Evolutionary conservation across 2,329 filamentous ascomycete genomes (phyloP), one percentile per base, ranked within the genome.

Genomic region (Lasiodiplodia sp.): DNA sequence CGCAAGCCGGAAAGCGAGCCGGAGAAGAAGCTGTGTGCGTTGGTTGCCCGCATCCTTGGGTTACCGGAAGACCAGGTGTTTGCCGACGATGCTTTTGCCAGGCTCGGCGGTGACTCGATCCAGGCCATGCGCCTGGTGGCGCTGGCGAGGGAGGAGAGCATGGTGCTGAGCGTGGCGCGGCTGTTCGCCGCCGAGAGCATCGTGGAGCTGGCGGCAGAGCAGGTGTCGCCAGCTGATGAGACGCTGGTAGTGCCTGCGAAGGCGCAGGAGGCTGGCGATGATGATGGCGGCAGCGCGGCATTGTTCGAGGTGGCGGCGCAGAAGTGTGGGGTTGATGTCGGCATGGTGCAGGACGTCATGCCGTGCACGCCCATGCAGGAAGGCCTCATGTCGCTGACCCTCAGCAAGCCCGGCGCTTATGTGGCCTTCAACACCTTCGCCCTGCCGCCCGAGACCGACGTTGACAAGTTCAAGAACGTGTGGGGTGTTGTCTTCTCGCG

Each of bases 341-440:
- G 44, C 1, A 71, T 74, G 31, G 72, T 81, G 21, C 83, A 86
- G 62, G 86, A 88, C 68, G 75, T 86, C 0, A 88, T 87, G 66
- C 86, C 86, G 1, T 87, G 85, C 75, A 86, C 85, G 0, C 82
- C 85, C 0, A 77, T 87, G 1, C 86, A 88, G 69, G 85, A 87
- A 72, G 85, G 83, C 2, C 79, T 88, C 2, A 83, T 88, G 78
- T 84, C 85, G 0, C 74, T 88, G 4, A 85, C 86, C 2, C 80
- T 81, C 68, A 86, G 85, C 72, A 78, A 83, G 34, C 79, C 81
- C 34, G 85, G 85, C 56, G 83, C 84, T 0, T 88, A 88, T 49
- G 81, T 88, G 2, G 84, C 84, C 28, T 21, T 31, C 28, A 51
- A 53, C 21, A 28, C 37, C 12, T 25, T 65, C 14, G 28, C 28